A percentile compares a stretch with the other conserved stretches of the same genome.
These are phyloP conservation scores for Venustampulla echinocandica DNA, from an alignment of 495 filamentous ascomycete species.

Conservation along the genomic window DNA sequence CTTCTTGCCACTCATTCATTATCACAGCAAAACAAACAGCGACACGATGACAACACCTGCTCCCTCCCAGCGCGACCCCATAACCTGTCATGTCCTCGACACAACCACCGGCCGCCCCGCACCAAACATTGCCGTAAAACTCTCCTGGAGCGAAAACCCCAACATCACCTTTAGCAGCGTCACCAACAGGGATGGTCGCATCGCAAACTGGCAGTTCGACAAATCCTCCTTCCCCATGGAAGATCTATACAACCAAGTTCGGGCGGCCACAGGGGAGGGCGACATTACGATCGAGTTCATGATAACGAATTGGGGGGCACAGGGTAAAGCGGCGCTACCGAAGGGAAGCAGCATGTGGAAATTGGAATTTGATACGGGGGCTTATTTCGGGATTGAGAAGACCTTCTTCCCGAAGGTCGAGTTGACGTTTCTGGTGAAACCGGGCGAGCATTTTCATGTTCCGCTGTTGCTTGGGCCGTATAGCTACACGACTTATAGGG, in stretches of 20 bases:
- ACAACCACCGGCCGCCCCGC: conserved; percentile 55
- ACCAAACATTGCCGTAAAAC: conserved; percentile 69
- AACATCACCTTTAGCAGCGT: conserved; percentile 34
- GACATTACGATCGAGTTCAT: conserved; percentile 29
- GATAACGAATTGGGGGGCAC: conserved; percentile 13
- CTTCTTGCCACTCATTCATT: too few relatives aligned
- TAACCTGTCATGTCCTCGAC: conserved; percentile 57
- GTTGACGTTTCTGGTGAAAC: conserved; percentile 69
- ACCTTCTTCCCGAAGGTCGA: conserved; percentile 92
- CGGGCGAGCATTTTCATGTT: conserved; percentile 80
- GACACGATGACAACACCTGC: too few relatives aligned
- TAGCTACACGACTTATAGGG: conserved; percentile 90
- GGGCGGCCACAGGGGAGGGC: conserved; percentile 1
- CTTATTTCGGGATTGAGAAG: conserved; percentile 66
- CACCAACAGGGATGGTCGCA: conserved; percentile 82
- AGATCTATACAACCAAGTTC: not conserved
- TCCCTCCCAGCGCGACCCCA: conserved; percentile 35
- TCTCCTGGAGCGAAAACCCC: conserved; percentile 47
- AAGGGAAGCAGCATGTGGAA: conserved; percentile 52
- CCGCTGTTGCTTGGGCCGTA: conserved; percentile 83
- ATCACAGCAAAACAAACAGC: too few relatives aligned
- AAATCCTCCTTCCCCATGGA: conserved; percentile 2
- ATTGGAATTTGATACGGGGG: conserved; percentile 67
- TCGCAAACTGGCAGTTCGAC: conserved; percentile 57
- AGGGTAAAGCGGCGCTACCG: conserved; percentile 26